phyloP scores from a whole-genome alignment of 768 basidiomycete genomes.

The Lactarius trivialis region DNA sequence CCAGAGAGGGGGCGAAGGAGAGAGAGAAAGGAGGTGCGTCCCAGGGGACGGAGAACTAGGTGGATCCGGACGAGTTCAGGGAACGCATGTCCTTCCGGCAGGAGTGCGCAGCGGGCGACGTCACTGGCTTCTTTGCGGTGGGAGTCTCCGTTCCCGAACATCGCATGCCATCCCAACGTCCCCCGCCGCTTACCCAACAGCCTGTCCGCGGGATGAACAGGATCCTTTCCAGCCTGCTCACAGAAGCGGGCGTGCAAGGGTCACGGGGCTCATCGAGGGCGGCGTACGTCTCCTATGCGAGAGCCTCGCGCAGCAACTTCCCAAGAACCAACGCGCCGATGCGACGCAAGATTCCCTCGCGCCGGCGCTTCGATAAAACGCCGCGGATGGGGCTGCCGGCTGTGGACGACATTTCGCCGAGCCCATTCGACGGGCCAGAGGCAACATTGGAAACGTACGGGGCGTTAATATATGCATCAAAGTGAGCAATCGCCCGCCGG shows the following conservation, averaged over 20 bases:
- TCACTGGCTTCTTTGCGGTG: constrained; percentile 90
- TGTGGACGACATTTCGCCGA: too few species aligned
- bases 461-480: constrained; percentile 49
- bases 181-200: constrained; percentile 41
- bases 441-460: constrained; percentile 55
- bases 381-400: constrained; percentile 40
- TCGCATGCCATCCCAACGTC: constrained; percentile 10
- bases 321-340: not conserved
- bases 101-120: constrained; percentile 84
- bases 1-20: constrained; percentile 25
- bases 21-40: constrained; percentile 24
- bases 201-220: constrained; percentile 57
- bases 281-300: constrained; percentile 68
- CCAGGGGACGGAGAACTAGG: constrained; percentile 53
- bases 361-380: constrained; percentile 45
- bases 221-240: constrained; percentile 60
- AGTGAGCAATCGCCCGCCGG: constrained; percentile 43
- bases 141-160: constrained; percentile 35
- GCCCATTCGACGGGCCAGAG: constrained; percentile 62
- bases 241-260: constrained; percentile 58
- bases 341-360: constrained; percentile 5
- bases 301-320: constrained; percentile 35
- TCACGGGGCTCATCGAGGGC: constrained; percentile 64
- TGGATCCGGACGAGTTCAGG: constrained; percentile 83
- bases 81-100: constrained; percentile 95